Percentiles rank a stretch among this genome's conserved stretches.
Conservation (phyloP, 1,284 basidiomycete genomes). For the Trichosporon sp. region DNA sequence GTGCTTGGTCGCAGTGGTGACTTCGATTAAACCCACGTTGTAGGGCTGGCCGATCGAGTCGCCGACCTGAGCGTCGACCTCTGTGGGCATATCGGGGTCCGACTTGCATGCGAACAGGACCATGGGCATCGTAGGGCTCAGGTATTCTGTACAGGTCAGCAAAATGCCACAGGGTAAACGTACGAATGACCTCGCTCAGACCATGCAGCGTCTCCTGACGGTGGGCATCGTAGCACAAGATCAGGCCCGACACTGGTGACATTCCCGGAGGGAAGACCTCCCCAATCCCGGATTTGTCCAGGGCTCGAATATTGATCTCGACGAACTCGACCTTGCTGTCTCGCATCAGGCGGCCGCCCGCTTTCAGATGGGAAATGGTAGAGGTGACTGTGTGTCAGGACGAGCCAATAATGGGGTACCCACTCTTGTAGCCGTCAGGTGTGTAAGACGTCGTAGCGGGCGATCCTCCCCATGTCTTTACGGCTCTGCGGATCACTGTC, state of each 20-base stretch:
- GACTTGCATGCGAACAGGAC: slow-evolving; percentile 49
- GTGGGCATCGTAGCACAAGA: slow-evolving; percentile 47
- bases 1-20: slow-evolving; percentile 34
- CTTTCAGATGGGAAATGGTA: slow-evolving; percentile 34
- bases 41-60: slow-evolving; percentile 46
- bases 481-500: slow-evolving; percentile 39
- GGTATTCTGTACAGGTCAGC: slow-evolving; percentile 18
- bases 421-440: slow-evolving; percentile 23
- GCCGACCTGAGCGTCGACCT: slow-evolving; percentile 40
- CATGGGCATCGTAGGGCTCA: slow-evolving; percentile 31
- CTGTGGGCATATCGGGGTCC: slow-evolving; percentile 33
- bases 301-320: slow-evolving; percentile 37
- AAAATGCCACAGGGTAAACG: slow-evolving; percentile 18
- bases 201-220: slow-evolving; percentile 32
- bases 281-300: slow-evolving; percentile 19
- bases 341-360: slow-evolving; percentile 34
- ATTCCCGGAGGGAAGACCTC: slow-evolving; percentile 13
- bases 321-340: slow-evolving; percentile 40
- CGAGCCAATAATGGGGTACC: background rate
- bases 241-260: slow-evolving; percentile 36
- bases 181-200: slow-evolving; percentile 38
- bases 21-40: slow-evolving; percentile 48
- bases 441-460: slow-evolving; percentile 21
- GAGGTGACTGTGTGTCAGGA: slow-evolving; percentile 31
- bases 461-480: slow-evolving; percentile 39